Evolutionary conservation across 192 early-diverging fungal genomes (phyloP).

Genomic region (Allomyces macrogynus): DNA sequence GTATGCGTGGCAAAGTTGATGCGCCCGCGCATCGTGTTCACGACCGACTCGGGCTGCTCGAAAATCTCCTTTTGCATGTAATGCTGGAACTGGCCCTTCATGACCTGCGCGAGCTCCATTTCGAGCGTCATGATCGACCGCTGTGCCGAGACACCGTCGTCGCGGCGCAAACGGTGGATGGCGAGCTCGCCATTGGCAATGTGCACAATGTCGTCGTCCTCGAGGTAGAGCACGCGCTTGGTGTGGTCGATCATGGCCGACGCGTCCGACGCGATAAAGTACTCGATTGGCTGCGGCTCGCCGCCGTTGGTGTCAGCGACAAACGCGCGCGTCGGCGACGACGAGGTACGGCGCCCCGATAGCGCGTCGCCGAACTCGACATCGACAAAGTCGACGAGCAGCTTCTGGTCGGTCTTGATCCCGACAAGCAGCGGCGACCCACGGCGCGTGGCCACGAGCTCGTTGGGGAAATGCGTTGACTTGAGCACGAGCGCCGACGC

Average conservation of each 20-base stretch:
- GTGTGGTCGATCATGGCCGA: slow-evolving; percentile 98
- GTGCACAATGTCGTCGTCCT: slow-evolving; percentile 98
- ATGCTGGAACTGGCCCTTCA: slow-evolving; percentile 95
- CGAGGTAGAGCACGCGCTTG: slow-evolving; percentile 88
- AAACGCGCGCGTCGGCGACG: slow-evolving; percentile 84
- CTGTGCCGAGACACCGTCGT: slow-evolving; percentile 76
- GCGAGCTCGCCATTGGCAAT: slow-evolving; percentile 80
- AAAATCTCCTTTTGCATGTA: slow-evolving; percentile 99
- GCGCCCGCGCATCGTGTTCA: slow-evolving; percentile 99
- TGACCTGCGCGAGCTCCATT: slow-evolving; percentile 91
- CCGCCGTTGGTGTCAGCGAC: slow-evolving; percentile 76
- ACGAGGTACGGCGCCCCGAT: slow-evolving; percentile 27
- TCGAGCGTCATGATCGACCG: slow-evolving; percentile 97
- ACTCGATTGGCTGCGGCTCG: slow-evolving; percentile 87
- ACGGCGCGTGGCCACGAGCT: slow-evolving; percentile 86
- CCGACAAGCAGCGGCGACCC: slow-evolving; percentile 95
- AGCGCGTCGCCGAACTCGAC: slow-evolving; percentile 50
- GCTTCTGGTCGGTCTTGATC: slow-evolving; percentile 90
- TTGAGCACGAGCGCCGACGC: slow-evolving; percentile 94
- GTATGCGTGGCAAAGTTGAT: slow-evolving; percentile 88
- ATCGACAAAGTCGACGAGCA: slow-evolving; percentile 97
- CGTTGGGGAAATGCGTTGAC: slow-evolving; percentile 79
- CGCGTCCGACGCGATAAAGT: slow-evolving; percentile 95
- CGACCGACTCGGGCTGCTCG: slow-evolving; percentile 96
- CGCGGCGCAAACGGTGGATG: slow-evolving; percentile 94